Conservation (phyloP, 2,329 filamentous ascomycete genomes). For the Penicillium sp. region DNA sequence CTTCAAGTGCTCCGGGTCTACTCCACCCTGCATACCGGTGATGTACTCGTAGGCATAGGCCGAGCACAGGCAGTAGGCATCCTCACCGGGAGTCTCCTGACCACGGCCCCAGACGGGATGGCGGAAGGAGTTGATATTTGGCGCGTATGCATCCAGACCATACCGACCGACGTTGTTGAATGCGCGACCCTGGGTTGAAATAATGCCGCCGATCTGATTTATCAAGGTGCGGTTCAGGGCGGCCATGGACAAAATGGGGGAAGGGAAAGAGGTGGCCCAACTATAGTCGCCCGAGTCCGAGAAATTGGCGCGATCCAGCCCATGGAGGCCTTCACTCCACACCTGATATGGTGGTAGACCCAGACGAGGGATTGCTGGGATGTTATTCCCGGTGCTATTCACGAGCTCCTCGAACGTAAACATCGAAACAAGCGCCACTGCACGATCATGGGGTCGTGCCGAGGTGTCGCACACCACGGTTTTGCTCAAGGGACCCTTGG, state of each 20-base stretch:
- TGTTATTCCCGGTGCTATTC: slow-evolving; percentile 50
- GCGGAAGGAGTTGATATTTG: slow-evolving; percentile 65
- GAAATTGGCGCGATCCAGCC: slow-evolving; percentile 60
- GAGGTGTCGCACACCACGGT: slow-evolving; percentile 53
- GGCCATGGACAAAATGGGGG: slow-evolving; percentile 61
- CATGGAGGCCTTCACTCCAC: slow-evolving; percentile 61
- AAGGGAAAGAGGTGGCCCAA: slow-evolving; percentile 64
- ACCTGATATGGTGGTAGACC: slow-evolving; percentile 60
- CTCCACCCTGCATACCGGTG: slow-evolving; percentile 52
- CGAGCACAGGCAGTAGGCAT: slow-evolving; percentile 48
- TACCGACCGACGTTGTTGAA: slow-evolving; percentile 60
- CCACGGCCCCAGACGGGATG: slow-evolving; percentile 64
- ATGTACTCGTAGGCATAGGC: slow-evolving; percentile 55
- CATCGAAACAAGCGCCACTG: slow-evolving; percentile 49
- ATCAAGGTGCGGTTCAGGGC: slow-evolving; percentile 65
- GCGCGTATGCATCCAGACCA: slow-evolving; percentile 46
- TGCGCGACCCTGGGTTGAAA: slow-evolving; percentile 60
- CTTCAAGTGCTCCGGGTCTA: slow-evolving; percentile 37
- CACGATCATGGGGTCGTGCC: slow-evolving; percentile 40
- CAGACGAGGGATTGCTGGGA: slow-evolving; percentile 54
- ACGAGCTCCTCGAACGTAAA: slow-evolving; percentile 57
- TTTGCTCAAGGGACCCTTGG: slow-evolving; percentile 49
- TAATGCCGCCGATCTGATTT: slow-evolving; percentile 53
- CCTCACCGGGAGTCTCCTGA: slow-evolving; percentile 60
- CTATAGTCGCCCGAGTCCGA: slow-evolving; percentile 53